Percentiles rank a stretch among this genome's conserved stretches.
Evolutionary conservation across 352 stramenopile genomes (phyloP).

Genomic region (Pythium pectinolyticum): DNA sequence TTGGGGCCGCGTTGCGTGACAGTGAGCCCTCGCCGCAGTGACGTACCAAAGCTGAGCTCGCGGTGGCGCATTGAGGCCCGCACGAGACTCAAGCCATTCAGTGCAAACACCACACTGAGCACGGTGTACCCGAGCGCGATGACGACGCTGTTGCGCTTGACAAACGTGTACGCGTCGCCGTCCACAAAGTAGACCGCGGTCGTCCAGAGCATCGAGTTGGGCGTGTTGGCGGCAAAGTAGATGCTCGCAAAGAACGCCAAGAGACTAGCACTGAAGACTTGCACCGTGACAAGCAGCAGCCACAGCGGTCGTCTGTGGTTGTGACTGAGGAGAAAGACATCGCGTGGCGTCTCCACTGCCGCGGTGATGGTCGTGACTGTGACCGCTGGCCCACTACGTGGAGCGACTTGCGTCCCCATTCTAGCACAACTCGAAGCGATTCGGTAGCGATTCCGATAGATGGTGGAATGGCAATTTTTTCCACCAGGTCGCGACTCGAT

Average conservation of each 20-base stretch:
- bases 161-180: background rate
- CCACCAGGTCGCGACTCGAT: too few relatives aligned
- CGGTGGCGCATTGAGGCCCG: background rate
- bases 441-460: too few relatives aligned
- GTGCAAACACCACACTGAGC: background rate
- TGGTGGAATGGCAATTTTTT: too few relatives aligned
- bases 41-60: background rate
- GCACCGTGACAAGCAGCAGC: background rate
- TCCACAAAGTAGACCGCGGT: slow-evolving; percentile 3
- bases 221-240: background rate
- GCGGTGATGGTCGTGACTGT: too few relatives aligned
- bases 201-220: slow-evolving; percentile 14
- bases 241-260: background rate
- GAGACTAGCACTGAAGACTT: slow-evolving; percentile 1
- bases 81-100: background rate
- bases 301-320: background rate
- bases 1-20: background rate
- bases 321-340: background rate
- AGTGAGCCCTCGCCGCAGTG: too few relatives aligned
- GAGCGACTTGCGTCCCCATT: too few relatives aligned
- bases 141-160: background rate
- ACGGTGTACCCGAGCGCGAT: slow-evolving; percentile 3
- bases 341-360: too few relatives aligned
- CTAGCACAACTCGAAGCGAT: too few relatives aligned
- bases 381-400: too few relatives aligned